Base-by-base conservation (phyloP, 257 asterid species). In the Gynochthodes officinalis region DNA sequence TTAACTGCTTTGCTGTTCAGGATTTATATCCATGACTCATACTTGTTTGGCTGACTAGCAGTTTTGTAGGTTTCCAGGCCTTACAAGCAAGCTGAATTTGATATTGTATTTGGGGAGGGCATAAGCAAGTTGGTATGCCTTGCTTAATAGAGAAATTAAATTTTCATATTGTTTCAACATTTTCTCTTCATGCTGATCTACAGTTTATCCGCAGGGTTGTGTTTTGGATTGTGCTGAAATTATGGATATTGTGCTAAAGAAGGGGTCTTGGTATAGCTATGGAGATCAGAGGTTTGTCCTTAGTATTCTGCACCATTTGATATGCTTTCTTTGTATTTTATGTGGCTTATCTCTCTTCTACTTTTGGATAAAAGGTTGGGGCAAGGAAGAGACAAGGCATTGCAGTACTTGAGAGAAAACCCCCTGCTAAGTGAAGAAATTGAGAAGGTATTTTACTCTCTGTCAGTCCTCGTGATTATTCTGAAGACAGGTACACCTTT, bases 51-150 rank as follows among this genome's bases (percentile, higher is more conserved):
- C 37, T 40, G 48, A 33, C n/a, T 64, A 25, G 37, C 30, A 18
- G 54, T 76, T 35, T 79, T 62, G 70, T 83, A 91, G 98, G 99
- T 95, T 35, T 95, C 98, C 27, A 90, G 99, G 86, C 99, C 99
- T 14, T 95, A 92, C 85, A 95, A 89, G 84, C 98, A 95, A 88
- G 99, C 98, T 69, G 99, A 95, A 76, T 90, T 95, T 82, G 99
- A 95, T 83, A 92, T 92, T 48, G 88, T 90, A 76, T 95, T 92
- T 75, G 97, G 99, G 71, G 99, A 95, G 85, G 99, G 98, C 77
- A 92, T 92, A 76, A 85, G 96, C 96, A 90, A 86, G 84, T 89
- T 95, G 93, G 98, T 92, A 39, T 18, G 91, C 83, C 30, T 73
- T 40, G 30, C 69, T 66, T 21, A 48, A 59, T 58, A 62, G 42